Conservation (phyloP, 2,329 filamentous ascomycete genomes). For the Pestalotiopsis sp. region DNA sequence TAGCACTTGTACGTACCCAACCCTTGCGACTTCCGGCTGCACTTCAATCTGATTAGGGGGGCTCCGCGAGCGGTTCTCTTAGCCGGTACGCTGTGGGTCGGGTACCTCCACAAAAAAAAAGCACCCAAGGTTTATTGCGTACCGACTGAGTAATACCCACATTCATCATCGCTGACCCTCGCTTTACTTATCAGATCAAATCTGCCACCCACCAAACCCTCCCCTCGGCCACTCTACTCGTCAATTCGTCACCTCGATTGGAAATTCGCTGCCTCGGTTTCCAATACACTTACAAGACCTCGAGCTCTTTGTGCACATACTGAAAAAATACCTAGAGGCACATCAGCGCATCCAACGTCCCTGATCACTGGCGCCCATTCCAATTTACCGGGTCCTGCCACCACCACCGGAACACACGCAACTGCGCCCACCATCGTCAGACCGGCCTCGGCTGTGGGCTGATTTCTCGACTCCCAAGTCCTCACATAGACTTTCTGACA, state of each 20-base stretch:
- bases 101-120: neutral
- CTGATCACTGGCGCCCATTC: neutral
- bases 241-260: neutral
- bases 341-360: neutral
- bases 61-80: neutral
- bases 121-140: neutral
- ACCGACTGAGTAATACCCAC: conserved; percentile 3
- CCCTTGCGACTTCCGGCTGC: neutral
- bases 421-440: neutral
- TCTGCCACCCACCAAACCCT: neutral
- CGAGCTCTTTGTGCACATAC: no score
- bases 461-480: no score
- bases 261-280: neutral
- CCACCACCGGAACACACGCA: neutral
- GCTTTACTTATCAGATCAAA: conserved; percentile 8
- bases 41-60: conserved; percentile 10
- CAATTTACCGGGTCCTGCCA: neutral
- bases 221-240: neutral
- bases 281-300: neutral
- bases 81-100: neutral
- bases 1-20: neutral
- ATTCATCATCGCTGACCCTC: conserved; percentile 9
- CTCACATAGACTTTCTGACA: neutral
- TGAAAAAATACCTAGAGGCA: no score
- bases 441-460: neutral